Percentiles rank a stretch among this genome's conserved stretches.
These are phyloP conservation scores for Mycena belliarum DNA, from an alignment of 768 basidiomycete genomes.

Conservation along the genomic window DNA sequence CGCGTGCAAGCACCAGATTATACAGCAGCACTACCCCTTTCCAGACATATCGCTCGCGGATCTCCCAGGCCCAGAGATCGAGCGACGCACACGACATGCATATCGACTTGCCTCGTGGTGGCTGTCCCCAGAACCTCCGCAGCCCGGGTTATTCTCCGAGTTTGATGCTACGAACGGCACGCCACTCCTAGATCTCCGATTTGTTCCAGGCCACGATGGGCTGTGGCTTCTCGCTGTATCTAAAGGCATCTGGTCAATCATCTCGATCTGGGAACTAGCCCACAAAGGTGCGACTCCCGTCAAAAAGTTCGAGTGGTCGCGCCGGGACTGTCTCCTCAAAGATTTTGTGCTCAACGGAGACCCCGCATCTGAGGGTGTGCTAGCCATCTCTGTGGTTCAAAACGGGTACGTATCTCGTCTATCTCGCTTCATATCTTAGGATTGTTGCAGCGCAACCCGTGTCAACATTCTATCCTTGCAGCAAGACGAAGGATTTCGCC, in stretches of 20 bases:
- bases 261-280: slow-evolving; percentile 54
- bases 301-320: slow-evolving; percentile 53
- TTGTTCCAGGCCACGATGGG: slow-evolving; percentile 47
- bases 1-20: slow-evolving; percentile 45
- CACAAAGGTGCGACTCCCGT: slow-evolving; percentile 19
- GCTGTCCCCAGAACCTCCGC: slow-evolving; percentile 28
- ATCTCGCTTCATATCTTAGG: background rate
- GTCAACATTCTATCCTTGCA: slow-evolving; percentile 36
- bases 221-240: slow-evolving; percentile 55
- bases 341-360: background rate
- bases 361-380: slow-evolving; percentile 38
- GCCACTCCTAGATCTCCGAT: slow-evolving; percentile 52
- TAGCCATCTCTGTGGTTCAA: slow-evolving; percentile 53
- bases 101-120: slow-evolving; percentile 52
- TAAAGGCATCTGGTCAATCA: slow-evolving; percentile 60
- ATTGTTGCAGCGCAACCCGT: slow-evolving; percentile 30
- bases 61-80: slow-evolving; percentile 45
- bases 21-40: slow-evolving; percentile 53
- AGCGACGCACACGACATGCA: slow-evolving; percentile 44
- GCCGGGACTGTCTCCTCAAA: slow-evolving; percentile 50
- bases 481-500: slow-evolving; percentile 28
- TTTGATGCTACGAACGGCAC: slow-evolving; percentile 40
- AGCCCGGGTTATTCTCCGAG: slow-evolving; percentile 20
- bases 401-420: slow-evolving; percentile 43
- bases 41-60: slow-evolving; percentile 35